Evolutionary conservation across 495 filamentous ascomycete species (phyloP), one percentile per base, ranked within the genome.

Genomic region (Xylaria telfairii): DNA sequence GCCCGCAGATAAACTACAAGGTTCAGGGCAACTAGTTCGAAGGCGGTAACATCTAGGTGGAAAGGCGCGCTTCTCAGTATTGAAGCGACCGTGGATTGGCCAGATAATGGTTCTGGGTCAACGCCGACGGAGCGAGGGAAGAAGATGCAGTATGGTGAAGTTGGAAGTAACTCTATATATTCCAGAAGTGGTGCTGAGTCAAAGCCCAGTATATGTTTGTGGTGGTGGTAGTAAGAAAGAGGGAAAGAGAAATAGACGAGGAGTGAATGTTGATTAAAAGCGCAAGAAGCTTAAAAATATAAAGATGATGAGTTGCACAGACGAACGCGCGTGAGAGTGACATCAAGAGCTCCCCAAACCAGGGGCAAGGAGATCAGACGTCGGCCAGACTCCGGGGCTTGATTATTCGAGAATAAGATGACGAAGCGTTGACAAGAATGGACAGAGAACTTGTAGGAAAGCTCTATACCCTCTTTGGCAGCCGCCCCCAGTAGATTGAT

Each of bases 371-470:
- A 63, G 59, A 56, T 44, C 74, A 74, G 74, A 71, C 72, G 65
- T 78, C 76, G 76, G 73, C 67, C 73, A 75, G 74, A 78, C 76
- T 75, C 68, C 74, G 76, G 76, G 71, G 69, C 66, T 76, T 68
- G 76, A 78, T 59, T 59, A 53, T 77, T 78, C 65, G 68, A 75
- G 66, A 71, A 72, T 57, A 73, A 68, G 65, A 77, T 67, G 53
- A 72, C 66, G 42, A 69, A 71, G 65, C 65, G 41, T 75, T 71
- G 71, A 74, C 68, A 74, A 62, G 67, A 71, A 63, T 75, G 47
- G 68, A 34, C 42, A 57, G 69, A 68, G 73, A 65, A 61, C 69
- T 63, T 49, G 44, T 53, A 63, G 30, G 32, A 75, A 75, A 74
- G 61, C 57, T 71, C 75, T 77, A 77, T 73, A 68, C 75, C 75